phyloP scores from a whole-genome alignment of 768 basidiomycete genomes.

The Auricularia cornea region DNA sequence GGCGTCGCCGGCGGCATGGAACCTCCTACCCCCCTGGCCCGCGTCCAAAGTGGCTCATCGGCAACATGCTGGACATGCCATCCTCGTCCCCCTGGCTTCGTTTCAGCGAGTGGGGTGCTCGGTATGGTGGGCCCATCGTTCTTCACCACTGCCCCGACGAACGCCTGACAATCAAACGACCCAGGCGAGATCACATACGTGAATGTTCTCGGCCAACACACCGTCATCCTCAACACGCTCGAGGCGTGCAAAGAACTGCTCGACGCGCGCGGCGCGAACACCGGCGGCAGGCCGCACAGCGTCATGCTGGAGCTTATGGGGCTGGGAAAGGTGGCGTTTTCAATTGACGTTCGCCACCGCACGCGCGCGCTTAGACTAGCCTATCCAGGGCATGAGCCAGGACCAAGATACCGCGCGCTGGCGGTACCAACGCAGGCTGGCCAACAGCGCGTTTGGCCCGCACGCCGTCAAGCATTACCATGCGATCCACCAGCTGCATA shows the following conservation, averaged over 20 bases:
- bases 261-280: neutral
- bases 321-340: neutral
- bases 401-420: neutral
- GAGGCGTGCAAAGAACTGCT: neutral
- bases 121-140: neutral
- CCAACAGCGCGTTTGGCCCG: neutral
- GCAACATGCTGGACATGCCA: neutral
- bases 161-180: neutral
- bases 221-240: constrained; percentile 4
- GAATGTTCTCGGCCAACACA: neutral
- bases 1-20: neutral
- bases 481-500: neutral
- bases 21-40: neutral
- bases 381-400: neutral
- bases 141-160: neutral
- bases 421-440: neutral
- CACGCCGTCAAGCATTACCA: neutral
- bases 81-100: neutral
- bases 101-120: neutral
- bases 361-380: neutral
- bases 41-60: neutral
- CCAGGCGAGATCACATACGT: neutral
- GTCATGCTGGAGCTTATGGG: neutral
- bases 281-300: neutral
- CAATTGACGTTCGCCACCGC: neutral